Percentiles rank a stretch among this genome's conserved stretches.
phyloP scores from a whole-genome alignment of 495 filamentous ascomycete species.

The Mytilinidion resinicola region DNA sequence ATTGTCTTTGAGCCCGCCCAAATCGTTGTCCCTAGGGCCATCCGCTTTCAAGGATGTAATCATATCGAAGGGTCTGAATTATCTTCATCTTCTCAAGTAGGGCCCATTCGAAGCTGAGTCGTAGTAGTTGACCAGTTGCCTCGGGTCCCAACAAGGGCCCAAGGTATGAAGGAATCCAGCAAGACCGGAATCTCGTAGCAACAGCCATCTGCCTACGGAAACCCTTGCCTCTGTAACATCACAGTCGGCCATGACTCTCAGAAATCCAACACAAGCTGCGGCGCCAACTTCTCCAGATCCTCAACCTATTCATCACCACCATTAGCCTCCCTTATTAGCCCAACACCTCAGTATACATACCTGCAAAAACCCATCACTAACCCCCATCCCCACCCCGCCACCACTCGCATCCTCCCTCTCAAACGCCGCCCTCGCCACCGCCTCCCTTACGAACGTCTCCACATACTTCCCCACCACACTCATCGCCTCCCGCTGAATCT shows the following conservation, averaged over 20 bases:
- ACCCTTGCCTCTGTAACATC: too few relatives aligned
- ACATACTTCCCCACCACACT: conserved; percentile 76
- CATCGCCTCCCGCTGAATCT: conserved; percentile 75
- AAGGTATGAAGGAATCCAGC: too few relatives aligned
- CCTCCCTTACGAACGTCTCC: conserved; percentile 88
- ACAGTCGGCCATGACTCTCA: conserved; percentile 25
- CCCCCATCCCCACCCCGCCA: conserved; percentile 21
- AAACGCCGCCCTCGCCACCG: conserved; percentile 71
- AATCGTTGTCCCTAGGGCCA: too few relatives aligned
- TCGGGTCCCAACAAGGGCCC: too few relatives aligned
- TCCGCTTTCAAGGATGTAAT: too few relatives aligned
- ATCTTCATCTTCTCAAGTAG: too few relatives aligned
- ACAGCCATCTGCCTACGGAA: too few relatives aligned
- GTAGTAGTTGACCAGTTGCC: too few relatives aligned
- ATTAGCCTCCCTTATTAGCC: background rate
- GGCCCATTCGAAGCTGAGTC: too few relatives aligned
- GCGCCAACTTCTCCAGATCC: conserved; percentile 85
- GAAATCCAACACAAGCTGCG: conserved; percentile 87
- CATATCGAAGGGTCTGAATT: too few relatives aligned
- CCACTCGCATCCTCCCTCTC: conserved; percentile 51
- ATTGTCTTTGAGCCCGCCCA: too few relatives aligned
- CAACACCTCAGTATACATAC: conserved; percentile 41
- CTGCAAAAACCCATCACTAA: conserved; percentile 62
- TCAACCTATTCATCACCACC: conserved; percentile 54
- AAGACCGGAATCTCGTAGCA: too few relatives aligned